A percentile compares a stretch with the other conserved stretches of the same genome.
These are phyloP conservation scores for Mortierella sp. DNA, from an alignment of 371 early-diverging fungal genomes.

Conservation along the genomic window DNA sequence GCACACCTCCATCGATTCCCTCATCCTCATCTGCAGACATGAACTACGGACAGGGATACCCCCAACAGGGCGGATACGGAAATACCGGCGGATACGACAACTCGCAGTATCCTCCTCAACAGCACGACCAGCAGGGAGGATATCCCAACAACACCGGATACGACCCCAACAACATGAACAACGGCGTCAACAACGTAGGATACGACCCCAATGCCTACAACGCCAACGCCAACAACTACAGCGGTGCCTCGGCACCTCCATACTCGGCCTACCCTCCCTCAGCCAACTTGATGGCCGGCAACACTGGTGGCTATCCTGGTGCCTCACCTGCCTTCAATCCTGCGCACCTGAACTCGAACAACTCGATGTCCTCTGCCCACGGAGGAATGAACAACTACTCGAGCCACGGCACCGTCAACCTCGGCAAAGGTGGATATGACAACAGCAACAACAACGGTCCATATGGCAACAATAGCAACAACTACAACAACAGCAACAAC, in stretches of 20 bases:
- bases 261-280: constrained; percentile 23
- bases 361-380: neutral
- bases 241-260: constrained; percentile 7
- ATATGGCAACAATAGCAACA: neutral
- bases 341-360: constrained; percentile 4
- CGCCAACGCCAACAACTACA: constrained; percentile 2
- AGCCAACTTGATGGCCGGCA: constrained; percentile 7
- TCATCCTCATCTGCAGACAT: neutral
- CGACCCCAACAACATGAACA: neutral
- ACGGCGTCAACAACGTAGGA: neutral
- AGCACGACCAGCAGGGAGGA: constrained; percentile 7
- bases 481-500: neutral
- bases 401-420: constrained; percentile 16
- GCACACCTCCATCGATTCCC: neutral
- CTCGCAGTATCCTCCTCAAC: constrained; percentile 23
- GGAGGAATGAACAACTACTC: constrained; percentile 22
- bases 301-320: neutral
- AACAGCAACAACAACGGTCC: constrained; percentile 2
- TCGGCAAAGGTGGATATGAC: constrained; percentile 8
- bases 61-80: constrained; percentile 10
- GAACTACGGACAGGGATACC: constrained; percentile 28
- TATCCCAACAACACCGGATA: neutral
- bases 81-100: constrained; percentile 4
- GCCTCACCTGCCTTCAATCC: constrained; percentile 15
- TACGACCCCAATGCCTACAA: constrained; percentile 27